Evolutionary conservation across 176 grass and related monocot genomes (phyloP), one percentile per base, ranked within the genome.

Genomic region (Pharus latifolius): DNA sequence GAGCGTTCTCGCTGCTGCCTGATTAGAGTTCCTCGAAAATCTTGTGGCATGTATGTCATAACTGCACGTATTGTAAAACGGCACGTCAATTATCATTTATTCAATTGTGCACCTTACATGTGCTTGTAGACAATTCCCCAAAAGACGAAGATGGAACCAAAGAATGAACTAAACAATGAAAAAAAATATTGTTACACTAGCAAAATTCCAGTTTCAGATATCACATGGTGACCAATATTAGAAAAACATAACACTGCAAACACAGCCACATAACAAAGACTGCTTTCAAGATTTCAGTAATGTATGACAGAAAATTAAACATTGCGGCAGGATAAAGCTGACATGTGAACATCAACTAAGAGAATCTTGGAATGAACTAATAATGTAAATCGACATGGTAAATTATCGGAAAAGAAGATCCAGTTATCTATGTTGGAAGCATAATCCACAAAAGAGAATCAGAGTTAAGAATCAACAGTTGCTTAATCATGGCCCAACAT

Each of bases 41-140:
- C 95, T 86, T 99, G 95, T 63, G 95, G 95, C 95, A 99, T 90
- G 69, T 99, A 99, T 60, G 95, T 99, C 95, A 99, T 94, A 75
- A 99, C 90, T 99, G 80, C 85, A 84, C 60, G 89, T 81, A 85
- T 83, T 70, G 62, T 76, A 89, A 67, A 60, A 7, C 4, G 42
- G 32, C 26, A 47, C 30, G 62, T 74, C 65, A 83, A 63, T 69
- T 69, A 55, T 43, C 34, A 56, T 67, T 30, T 59, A 65, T 52
- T 43, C 34, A 56, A 72, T 30, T 59, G 60, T 52, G 55, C 42
- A 60, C 16, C 22, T 61, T 54, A 66, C 22, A 19, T 53, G 19
- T 18, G 56, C 41, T 62, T 18, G 51, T 41, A 19, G n/a, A n/a
- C n/a, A n/a, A n/a, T n/a, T 22, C 24, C 20, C 24, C 1, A 29